phyloP scores from a whole-genome alignment of 257 asterid genomes.

The Lantana camara region DNA sequence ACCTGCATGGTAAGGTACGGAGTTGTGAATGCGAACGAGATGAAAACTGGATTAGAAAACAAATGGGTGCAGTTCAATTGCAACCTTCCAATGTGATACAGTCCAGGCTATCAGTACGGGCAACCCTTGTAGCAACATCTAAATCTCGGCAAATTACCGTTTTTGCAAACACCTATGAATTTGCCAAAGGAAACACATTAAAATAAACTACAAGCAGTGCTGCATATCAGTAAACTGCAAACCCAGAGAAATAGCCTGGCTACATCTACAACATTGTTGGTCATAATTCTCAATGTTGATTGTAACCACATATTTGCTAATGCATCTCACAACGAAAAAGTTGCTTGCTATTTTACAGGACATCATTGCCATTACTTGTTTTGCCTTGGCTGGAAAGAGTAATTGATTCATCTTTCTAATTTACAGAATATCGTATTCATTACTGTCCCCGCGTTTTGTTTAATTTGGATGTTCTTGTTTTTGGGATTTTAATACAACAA shows the following conservation, averaged over 20 bases:
- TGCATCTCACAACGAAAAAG: not conserved
- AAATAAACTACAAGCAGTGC: constrained; percentile 18
- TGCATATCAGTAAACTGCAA: constrained; percentile 18
- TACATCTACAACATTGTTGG: not conserved
- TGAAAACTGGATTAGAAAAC: constrained; percentile 17
- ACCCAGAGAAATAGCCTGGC: constrained; percentile 15
- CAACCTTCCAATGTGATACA: constrained; percentile 97
- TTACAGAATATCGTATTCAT: not conserved
- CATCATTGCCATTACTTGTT: too few relatives aligned
- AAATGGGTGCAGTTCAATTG: constrained; percentile 28
- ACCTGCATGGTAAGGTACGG: constrained; percentile 49
- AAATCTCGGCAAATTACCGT: constrained; percentile 94
- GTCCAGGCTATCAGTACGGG: constrained; percentile 85
- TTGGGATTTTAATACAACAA: too few relatives aligned
- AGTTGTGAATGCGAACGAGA: constrained; percentile 26
- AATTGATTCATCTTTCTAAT: not conserved
- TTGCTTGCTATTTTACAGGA: too few relatives aligned
- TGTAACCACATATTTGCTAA: not conserved
- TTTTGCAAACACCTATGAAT: constrained; percentile 77
- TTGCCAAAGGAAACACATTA: constrained; percentile 28
- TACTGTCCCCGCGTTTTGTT: too few relatives aligned
- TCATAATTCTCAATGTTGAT: constrained; percentile 4
- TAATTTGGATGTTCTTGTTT: too few relatives aligned
- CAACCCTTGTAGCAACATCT: constrained; percentile 95
- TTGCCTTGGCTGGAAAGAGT: too few relatives aligned